Evolutionary conservation across 192 early-diverging fungal species (phyloP), one percentile per base, ranked within the genome.

Genomic region (Dimargaris xerosporica): DNA sequence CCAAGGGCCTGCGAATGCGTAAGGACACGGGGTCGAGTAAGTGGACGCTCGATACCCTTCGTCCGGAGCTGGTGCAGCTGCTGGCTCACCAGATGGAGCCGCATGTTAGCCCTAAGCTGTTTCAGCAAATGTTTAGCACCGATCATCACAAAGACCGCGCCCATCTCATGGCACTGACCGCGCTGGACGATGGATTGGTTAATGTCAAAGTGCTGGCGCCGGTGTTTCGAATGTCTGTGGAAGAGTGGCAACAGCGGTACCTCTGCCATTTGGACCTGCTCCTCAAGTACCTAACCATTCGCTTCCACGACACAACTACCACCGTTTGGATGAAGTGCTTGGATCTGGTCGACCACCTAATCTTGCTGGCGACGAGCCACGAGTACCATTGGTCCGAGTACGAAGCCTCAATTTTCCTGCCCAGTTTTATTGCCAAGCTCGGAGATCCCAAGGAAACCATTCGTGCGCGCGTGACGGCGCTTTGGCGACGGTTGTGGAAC

Each of bases 261-360:
- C 63, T 90, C 11, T 80, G 82, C n/a, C 83, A 85, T 70, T 69
- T 80, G 0, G 92, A 94, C 64, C 63, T 94, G 12, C 65, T 93
- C 44, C 75, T 94, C 43, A 93, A 92, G 62, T 94, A 93, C 65
- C 62, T 90, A 45, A 92, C 90, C 26, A 72, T 94, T 21, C 82
- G 92, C 16, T 89, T 94, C 75, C 90, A 87, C 70, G 92, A 94
- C 61, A 91, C 90, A n/a, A 90, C 85, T 54, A 94, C 92, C 0
- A 87, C 79, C 60, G 88, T 90, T 67, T 73, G 93, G 34, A 77
- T 94, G 25, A 91, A 91, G 67, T 84, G 83, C 62, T 71, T 94
- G 44, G 91, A 93, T 23, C 59, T 93, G 9, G 69, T 91, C 3
- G 86, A 94, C 66, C 85, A 86, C 45, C 64, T 93, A 55, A 68